Evolutionary conservation across 169 alveolate species (phyloP), one percentile per base, ranked within the genome.

Genomic region (Toxoplasma gondii): DNA sequence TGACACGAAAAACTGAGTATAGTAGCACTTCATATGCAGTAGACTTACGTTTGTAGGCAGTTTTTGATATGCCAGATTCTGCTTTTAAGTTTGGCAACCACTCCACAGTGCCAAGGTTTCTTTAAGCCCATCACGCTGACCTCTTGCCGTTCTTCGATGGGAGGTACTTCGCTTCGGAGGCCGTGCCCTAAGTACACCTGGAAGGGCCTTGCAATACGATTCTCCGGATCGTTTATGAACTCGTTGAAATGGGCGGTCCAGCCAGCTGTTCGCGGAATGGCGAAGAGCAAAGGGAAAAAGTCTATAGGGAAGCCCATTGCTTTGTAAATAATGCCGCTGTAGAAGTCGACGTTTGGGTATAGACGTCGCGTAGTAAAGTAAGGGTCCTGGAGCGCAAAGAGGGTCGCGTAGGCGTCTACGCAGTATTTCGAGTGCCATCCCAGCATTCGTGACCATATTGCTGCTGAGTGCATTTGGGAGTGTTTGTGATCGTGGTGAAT

Each of bases 341-440:
- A 98, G 94, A 97, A 98, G 95, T 98, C 99, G 29, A 98, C 99
- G 95, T 98, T 98, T 27, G 99, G 99, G 96, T 98, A 98, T n/a
- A 98, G 96, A 88, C 97, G 97, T 70, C 99, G 95, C 58, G 94
- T 82, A 0, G 95, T 93, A 94, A 98, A 98, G 95, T 98, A 98
- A 24, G 96, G 97, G 88, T 98, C 99, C 86, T 58, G 49, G 88
- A 53, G 41, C 39, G 43, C 19, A 12, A 74, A 22, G 19, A 74
- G 22, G n/a, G 44, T 12, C 2, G 49, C 9, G n/a, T 2, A 4
- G 7, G 81, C 41, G 19, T 49, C 22, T 49, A 12, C 58, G 58
- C 58, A 49, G 58, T 49, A 49, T 49, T 12, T 49, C 58, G 58
- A 49, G 12, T 7, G 58, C 58, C 4, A 7, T 49, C 58, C 58